phyloP scores from a whole-genome alignment of 495 filamentous ascomycete species.

The Cladorrhinum samala region DNA sequence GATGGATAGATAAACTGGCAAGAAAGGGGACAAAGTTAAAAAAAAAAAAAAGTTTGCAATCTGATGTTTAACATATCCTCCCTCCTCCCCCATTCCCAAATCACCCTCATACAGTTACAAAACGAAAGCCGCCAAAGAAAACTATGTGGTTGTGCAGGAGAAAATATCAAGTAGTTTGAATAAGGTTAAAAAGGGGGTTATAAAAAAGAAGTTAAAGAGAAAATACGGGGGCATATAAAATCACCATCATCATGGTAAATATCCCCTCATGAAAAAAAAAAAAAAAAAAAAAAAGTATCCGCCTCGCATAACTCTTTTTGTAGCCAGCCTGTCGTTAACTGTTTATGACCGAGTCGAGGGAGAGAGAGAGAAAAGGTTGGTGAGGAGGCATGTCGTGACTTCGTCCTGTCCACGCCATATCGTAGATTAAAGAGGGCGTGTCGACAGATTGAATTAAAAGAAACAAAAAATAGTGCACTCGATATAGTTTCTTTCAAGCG shows the following conservation, averaged over 20 bases:
- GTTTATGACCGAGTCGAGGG: neutral
- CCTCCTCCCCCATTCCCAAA: too few relatives aligned
- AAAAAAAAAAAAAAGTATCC: neutral
- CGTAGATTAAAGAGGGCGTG: slow-evolving; percentile 40
- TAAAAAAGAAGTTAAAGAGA: too few relatives aligned
- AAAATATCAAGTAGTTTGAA: neutral
- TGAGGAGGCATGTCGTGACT: slow-evolving; percentile 41
- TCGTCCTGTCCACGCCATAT: slow-evolving; percentile 47
- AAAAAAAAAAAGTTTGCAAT: neutral
- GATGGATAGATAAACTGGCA: neutral
- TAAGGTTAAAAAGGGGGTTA: neutral
- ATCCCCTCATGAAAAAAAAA: too few relatives aligned
- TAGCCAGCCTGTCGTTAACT: too few relatives aligned
- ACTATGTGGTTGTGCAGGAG: neutral
- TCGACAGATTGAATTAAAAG: slow-evolving; percentile 38
- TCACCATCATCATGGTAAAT: too few relatives aligned
- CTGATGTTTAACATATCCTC: neutral
- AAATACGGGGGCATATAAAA: too few relatives aligned
- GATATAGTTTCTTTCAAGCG: slow-evolving; percentile 22
- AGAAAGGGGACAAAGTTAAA: neutral
- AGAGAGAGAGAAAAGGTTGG: slow-evolving; percentile 24
- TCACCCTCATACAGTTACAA: neutral
- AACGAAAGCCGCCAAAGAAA: neutral
- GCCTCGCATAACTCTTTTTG: neutral
- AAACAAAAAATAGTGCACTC: slow-evolving; percentile 30